phyloP scores from a whole-genome alignment of 1,139 yeast genomes.

The Cylindricascospora bacillispora region DNA sequence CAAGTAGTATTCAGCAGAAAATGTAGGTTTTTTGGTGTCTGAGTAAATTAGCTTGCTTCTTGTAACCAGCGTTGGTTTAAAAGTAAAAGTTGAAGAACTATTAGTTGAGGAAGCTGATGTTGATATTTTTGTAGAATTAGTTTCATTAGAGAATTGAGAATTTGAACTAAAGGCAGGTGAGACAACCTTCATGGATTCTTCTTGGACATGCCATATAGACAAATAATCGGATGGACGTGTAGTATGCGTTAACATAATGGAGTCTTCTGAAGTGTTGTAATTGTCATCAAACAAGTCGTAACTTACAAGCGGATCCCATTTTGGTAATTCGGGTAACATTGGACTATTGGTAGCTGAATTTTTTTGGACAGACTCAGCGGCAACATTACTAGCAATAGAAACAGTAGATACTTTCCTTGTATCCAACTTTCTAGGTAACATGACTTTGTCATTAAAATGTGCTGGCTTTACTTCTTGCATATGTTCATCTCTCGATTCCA shows the following conservation, averaged over 20 bases:
- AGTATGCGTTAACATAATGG: conserved; percentile 34
- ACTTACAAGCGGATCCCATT: conserved; percentile 13
- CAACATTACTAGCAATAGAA: neutral
- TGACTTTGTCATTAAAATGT: neutral
- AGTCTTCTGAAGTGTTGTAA: conserved; percentile 29
- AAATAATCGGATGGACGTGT: conserved; percentile 24
- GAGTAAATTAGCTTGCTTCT: conserved; percentile 9
- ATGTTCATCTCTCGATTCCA: neutral
- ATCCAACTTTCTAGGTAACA: neutral
- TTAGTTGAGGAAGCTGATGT: conserved; percentile 3
- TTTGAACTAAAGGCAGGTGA: conserved; percentile 24
- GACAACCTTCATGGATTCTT: conserved; percentile 12
- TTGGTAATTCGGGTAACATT: conserved; percentile 11
- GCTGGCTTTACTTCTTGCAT: neutral
- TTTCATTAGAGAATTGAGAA: conserved; percentile 17
- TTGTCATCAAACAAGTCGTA: conserved; percentile 19
- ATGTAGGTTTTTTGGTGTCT: neutral
- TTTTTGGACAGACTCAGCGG: too few species aligned
- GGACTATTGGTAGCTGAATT: too few species aligned
- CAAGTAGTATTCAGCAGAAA: too few species aligned
- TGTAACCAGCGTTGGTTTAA: conserved; percentile 11
- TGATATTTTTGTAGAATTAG: conserved; percentile 9
- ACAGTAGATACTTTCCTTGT: neutral
- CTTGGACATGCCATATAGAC: conserved; percentile 29
- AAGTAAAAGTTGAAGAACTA: conserved; percentile 5